Conservation (phyloP, 306 rosid species). For the Quercus rubra region DNA sequence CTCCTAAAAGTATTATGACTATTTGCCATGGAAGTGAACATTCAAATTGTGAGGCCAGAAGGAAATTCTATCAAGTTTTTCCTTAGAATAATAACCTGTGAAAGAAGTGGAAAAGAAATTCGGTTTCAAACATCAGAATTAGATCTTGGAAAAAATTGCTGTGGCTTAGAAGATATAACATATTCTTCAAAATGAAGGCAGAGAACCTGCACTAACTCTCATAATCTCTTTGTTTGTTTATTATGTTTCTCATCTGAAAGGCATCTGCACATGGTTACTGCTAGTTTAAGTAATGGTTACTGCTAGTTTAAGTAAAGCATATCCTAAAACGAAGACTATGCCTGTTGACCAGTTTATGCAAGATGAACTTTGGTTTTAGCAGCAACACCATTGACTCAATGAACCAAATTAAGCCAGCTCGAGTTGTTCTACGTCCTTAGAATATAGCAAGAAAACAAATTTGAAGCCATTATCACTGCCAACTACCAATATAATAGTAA, state of each 20-base stretch:
- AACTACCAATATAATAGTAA: not conserved
- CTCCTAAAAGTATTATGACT: constrained; percentile 27
- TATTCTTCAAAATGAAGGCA: too few relatives aligned
- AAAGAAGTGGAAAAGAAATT: not conserved
- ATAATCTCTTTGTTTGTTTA: not conserved
- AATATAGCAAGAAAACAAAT: not conserved
- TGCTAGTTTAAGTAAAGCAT: constrained; percentile 5
- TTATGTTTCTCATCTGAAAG: constrained; percentile 2
- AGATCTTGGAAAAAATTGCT: not conserved
- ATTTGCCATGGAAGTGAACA: constrained; percentile 42
- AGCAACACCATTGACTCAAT: too few relatives aligned
- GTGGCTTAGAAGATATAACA: not conserved
- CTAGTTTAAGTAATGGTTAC: constrained; percentile 9
- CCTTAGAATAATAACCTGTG: not conserved
- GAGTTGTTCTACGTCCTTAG: not conserved
- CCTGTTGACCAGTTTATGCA: not conserved
- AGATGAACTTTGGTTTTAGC: too few relatives aligned
- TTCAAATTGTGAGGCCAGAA: not conserved
- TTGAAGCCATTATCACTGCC: not conserved
- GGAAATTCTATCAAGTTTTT: not conserved
- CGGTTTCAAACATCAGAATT: not conserved
- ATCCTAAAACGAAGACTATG: not conserved
- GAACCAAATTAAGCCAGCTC: too few relatives aligned
- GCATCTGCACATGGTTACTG: constrained; percentile 27
- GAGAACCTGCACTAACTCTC: not conserved